Base-by-base conservation (phyloP, 2,329 filamentous ascomycete species). In the Fusarium falciforme region DNA sequence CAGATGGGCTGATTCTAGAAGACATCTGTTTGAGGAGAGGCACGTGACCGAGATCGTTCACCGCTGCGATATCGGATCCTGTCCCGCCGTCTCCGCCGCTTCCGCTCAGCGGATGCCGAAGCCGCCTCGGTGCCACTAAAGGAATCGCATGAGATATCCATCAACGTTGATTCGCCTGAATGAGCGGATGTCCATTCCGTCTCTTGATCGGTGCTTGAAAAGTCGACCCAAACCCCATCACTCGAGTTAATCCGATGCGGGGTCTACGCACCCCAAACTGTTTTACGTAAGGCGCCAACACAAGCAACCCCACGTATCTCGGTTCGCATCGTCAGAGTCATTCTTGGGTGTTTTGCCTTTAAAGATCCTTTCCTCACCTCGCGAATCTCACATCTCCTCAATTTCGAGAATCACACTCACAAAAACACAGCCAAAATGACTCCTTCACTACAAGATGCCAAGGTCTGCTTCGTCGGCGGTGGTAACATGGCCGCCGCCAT, bases 401-500 rank as follows among this genome's bases (percentile, higher is more conserved):
- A 14, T 17, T 25, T 14, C 9, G 22, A 59, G 22, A 14, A 36
- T 29, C 16, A 59, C 22, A 22, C n/a, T 52, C 40, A 33, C 22
- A 20, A 6, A 14, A 29, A 16, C 35, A 20, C 20, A 64, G 5
- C 36, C 55, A 70, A 36, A 42, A 80, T 80, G 79, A 72, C 79
- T 47, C 68, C 77, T 27, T 70, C 70, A 25, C 79, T 83, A 60
- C 59, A 80, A 65, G 72, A 77, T 35, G 80, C 80, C 66, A 82
- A 82, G 66, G 76, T 84, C 67, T 78, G 77, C 76, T 84, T 84
- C 70, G 79, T 84, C 57, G 85, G 85, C 67, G 86, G 86, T 70
- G 86, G 86, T 75, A 88, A 88, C 81, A 88, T 88, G 86, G 86
- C 85, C 67, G 82, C 82, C 63, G 86, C 86, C 82, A 88, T 88